Conservation (phyloP, 108 stramenopile genomes). For the Cylindrotheca closterium region DNA sequence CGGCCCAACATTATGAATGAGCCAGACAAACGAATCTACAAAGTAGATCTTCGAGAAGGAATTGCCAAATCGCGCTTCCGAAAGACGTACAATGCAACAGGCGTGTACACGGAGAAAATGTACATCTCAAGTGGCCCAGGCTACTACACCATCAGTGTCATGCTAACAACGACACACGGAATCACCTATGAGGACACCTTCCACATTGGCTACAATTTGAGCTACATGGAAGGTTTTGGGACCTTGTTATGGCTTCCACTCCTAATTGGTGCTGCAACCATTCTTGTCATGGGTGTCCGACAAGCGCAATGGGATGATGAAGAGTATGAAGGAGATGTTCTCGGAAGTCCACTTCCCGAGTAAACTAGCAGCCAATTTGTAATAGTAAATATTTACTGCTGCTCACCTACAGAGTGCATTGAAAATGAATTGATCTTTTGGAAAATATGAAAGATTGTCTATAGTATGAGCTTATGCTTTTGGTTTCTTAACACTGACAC, state of each 20-base stretch:
- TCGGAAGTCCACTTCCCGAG: conserved; percentile 39
- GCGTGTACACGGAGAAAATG: conserved; percentile 71
- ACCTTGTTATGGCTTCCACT: conserved; percentile 72
- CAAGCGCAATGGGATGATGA: conserved; percentile 66
- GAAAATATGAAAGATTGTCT: no score
- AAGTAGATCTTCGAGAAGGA: conserved; percentile 67
- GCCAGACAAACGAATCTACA: conserved; percentile 52
- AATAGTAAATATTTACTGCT: no score
- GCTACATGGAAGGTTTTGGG: conserved; percentile 73
- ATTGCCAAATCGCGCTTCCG: conserved; percentile 51
- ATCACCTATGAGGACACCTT: conserved; percentile 80
- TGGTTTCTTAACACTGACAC: conserved; percentile 87
- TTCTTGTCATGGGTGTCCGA: conserved; percentile 36
- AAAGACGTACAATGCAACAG: conserved; percentile 50
- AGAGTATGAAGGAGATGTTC: conserved; percentile 52
- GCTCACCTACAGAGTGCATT: no score
- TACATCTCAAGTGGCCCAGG: conserved; percentile 76
- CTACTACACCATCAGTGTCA: conserved; percentile 59
- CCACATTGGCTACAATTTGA: conserved; percentile 79
- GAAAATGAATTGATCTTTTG: no score
- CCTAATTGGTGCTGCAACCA: conserved; percentile 23
- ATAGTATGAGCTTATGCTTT: no score
- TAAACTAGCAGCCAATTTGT: conserved; percentile 3
- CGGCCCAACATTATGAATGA: conserved; percentile 72
- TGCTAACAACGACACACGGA: conserved; percentile 67